A percentile compares a stretch with the other conserved stretches of the same genome.
Conservation (phyloP, 2,329 filamentous ascomycete genomes). For the Simplicillium aogashimaense region DNA sequence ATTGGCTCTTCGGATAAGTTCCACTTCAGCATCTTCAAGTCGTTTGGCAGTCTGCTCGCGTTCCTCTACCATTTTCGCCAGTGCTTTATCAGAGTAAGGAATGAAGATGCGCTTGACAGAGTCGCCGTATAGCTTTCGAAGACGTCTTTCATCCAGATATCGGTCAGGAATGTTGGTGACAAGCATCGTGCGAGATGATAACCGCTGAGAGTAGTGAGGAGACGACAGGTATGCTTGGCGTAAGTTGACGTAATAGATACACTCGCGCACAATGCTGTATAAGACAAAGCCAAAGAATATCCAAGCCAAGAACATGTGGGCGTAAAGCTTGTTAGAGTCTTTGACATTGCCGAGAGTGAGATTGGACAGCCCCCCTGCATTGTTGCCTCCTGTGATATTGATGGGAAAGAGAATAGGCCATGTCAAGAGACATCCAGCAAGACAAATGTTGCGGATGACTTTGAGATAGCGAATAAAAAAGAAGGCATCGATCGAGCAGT, state of each 20-base stretch:
- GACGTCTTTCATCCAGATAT: constrained; percentile 64
- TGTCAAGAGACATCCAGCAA: constrained; percentile 74
- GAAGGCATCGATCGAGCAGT: constrained; percentile 87
- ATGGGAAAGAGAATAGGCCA: constrained; percentile 83
- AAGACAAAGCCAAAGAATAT: constrained; percentile 77
- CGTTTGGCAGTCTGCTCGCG: constrained; percentile 72
- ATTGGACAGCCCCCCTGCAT: constrained; percentile 58
- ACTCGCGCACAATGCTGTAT: constrained; percentile 78
- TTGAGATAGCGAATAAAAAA: constrained; percentile 67
- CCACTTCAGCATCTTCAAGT: constrained; percentile 79
- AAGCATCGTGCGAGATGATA: constrained; percentile 88
- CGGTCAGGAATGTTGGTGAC: constrained; percentile 76
- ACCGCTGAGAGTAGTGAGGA: constrained; percentile 69
- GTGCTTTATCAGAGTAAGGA: constrained; percentile 62
- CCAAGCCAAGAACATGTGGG: constrained; percentile 72
- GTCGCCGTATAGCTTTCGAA: constrained; percentile 73
- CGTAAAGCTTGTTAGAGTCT: constrained; percentile 57
- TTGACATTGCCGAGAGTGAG: constrained; percentile 71
- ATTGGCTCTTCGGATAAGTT: constrained; percentile 73
- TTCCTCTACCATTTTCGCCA: constrained; percentile 73
- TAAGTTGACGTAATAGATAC: constrained; percentile 85
- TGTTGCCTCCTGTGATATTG: constrained; percentile 70
- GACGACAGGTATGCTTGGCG: constrained; percentile 90
- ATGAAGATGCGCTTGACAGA: constrained; percentile 81
- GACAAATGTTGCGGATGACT: constrained; percentile 69